Conservation (phyloP, 2,329 filamentous ascomycete species). For the Hypocreales sp. region DNA sequence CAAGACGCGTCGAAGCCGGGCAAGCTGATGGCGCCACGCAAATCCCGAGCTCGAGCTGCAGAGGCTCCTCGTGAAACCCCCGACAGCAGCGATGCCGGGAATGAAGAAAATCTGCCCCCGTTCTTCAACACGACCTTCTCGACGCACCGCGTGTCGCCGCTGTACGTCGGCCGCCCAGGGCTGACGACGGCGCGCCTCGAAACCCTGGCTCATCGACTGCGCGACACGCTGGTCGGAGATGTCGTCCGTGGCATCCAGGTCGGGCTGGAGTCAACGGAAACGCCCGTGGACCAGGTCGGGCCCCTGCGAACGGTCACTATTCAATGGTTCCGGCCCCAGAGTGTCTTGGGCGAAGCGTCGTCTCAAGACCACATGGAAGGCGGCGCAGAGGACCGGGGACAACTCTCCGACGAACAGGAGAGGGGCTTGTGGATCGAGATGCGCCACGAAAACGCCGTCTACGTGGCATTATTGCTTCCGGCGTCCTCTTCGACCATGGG, state of each 20-base stretch:
- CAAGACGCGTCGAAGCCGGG: not conserved
- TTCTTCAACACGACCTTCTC: slow-evolving; percentile 46
- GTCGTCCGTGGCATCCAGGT: slow-evolving; percentile 45
- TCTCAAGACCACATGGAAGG: slow-evolving; percentile 6
- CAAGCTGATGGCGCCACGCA: slow-evolving; percentile 1
- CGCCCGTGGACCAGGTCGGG: slow-evolving; percentile 20
- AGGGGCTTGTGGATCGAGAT: slow-evolving; percentile 29
- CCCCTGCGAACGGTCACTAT: slow-evolving; percentile 31
- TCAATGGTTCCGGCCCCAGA: slow-evolving; percentile 24
- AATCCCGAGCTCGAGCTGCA: slow-evolving; percentile 1
- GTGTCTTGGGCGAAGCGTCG: slow-evolving; percentile 15
- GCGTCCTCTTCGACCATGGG: too few relatives aligned
- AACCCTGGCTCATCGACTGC: slow-evolving; percentile 29
- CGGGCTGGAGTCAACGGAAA: slow-evolving; percentile 26
- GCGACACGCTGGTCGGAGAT: slow-evolving; percentile 40
- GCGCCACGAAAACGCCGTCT: slow-evolving; percentile 35
- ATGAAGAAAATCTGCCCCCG: slow-evolving; percentile 18
- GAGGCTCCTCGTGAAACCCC: too few relatives aligned
- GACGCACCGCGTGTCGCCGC: slow-evolving; percentile 37
- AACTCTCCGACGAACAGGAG: slow-evolving; percentile 10
- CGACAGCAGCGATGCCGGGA: too few relatives aligned
- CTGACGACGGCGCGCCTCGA: slow-evolving; percentile 24
- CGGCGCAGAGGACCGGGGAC: slow-evolving; percentile 4
- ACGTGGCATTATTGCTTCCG: slow-evolving; percentile 33
- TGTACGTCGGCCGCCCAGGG: slow-evolving; percentile 27